These are phyloP conservation scores for Tieghemiomyces parasiticus DNA, from an alignment of 192 early-diverging fungal genomes.

Conservation along the genomic window DNA sequence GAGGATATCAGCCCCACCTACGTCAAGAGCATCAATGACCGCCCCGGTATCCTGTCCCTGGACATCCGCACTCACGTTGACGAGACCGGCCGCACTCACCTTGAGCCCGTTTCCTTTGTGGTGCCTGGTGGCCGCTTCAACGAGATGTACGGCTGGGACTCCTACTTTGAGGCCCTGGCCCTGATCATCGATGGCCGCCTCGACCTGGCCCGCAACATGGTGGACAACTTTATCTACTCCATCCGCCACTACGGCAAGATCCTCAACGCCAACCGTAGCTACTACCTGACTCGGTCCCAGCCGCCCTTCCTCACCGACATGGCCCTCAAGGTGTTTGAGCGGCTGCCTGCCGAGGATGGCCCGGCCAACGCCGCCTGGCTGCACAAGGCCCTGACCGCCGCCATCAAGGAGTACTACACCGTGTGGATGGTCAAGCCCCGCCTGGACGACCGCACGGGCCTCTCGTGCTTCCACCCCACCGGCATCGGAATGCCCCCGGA, in stretches of 20 bases:
- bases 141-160: slow-evolving; percentile 99
- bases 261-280: slow-evolving; percentile 94
- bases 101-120: slow-evolving; percentile 80
- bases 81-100: slow-evolving; percentile 28
- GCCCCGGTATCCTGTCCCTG: slow-evolving; percentile 81
- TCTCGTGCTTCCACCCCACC: slow-evolving; percentile 75
- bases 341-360: slow-evolving; percentile 26
- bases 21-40: slow-evolving; percentile 79
- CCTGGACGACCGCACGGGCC: slow-evolving; percentile 51
- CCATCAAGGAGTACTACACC: slow-evolving; percentile 81
- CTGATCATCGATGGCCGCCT: slow-evolving; percentile 71
- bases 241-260: slow-evolving; percentile 98
- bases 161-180: slow-evolving; percentile 86
- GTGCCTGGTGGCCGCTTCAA: slow-evolving; percentile 98
- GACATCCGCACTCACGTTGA: slow-evolving; percentile 28
- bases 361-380: slow-evolving; percentile 58
- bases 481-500: slow-evolving; percentile 96
- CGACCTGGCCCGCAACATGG: slow-evolving; percentile 84
- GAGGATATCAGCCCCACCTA: slow-evolving; percentile 73
- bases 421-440: slow-evolving; percentile 82
- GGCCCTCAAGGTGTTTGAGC: slow-evolving; percentile 63
- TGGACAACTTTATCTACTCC: slow-evolving; percentile 95
- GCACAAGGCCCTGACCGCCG: slow-evolving; percentile 42
- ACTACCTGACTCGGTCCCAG: slow-evolving; percentile 93
- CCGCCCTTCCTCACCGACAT: slow-evolving; percentile 98